These are phyloP conservation scores for Boeremia lycopersici DNA, from an alignment of 2,329 filamentous ascomycete genomes.

Conservation along the genomic window DNA sequence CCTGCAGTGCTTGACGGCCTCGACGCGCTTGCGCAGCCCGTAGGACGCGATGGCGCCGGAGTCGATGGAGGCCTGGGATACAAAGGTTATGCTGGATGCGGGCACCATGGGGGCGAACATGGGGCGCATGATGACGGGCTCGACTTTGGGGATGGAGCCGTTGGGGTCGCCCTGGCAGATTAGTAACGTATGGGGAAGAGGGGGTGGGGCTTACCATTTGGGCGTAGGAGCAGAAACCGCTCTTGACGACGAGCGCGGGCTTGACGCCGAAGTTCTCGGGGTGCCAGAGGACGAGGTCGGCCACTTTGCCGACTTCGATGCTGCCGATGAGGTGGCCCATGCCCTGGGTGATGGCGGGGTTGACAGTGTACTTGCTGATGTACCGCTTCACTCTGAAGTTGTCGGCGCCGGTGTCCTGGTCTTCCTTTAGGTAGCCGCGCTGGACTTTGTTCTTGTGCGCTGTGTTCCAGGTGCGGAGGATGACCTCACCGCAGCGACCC, in stretches of 20 bases:
- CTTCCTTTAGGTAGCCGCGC: conserved; percentile 76
- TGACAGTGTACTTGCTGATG: conserved; percentile 94
- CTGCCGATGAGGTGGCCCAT: conserved; percentile 87
- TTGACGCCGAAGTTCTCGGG: conserved; percentile 87
- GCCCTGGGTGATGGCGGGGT: conserved; percentile 88
- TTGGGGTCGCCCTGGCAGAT: conserved; percentile 55
- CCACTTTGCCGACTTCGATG: conserved; percentile 86
- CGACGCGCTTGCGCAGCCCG: conserved; percentile 76
- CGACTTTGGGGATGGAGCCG: conserved; percentile 76
- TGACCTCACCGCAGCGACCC: conserved; percentile 93
- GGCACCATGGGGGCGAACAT: conserved; percentile 84
- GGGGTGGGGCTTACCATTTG: conserved; percentile 70
- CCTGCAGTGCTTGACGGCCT: conserved; percentile 78
- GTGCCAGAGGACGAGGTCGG: conserved; percentile 87
- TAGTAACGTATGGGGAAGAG: conserved; percentile 10
- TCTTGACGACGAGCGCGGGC: conserved; percentile 81
- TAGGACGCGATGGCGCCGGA: conserved; percentile 73
- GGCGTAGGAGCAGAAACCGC: conserved; percentile 80
- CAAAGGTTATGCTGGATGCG: conserved; percentile 77
- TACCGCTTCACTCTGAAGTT: conserved; percentile 94
- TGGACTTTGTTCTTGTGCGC: conserved; percentile 96
- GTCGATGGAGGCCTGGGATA: conserved; percentile 73
- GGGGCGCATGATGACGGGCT: conserved; percentile 80
- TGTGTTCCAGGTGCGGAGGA: conserved; percentile 93
- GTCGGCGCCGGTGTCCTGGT: conserved; percentile 78